phyloP scores from a whole-genome alignment of 2,329 filamentous ascomycete genomes.

The Calonectria multiphialidica region DNA sequence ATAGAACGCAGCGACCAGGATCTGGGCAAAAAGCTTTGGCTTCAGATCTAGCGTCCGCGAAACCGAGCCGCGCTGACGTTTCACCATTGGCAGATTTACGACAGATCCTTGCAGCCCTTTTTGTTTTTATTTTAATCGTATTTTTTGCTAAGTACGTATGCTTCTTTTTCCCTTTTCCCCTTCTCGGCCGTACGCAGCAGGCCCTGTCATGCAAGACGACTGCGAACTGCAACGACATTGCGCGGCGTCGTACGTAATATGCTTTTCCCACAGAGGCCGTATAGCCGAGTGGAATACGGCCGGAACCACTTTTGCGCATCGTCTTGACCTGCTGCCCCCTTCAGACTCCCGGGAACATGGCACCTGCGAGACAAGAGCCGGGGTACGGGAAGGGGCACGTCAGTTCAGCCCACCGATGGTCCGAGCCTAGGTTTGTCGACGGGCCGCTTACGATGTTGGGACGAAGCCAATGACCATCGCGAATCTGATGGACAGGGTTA shows the following conservation, averaged over 20 bases:
- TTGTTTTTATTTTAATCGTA: background rate
- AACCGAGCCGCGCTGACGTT: no score
- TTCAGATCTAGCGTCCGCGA: background rate
- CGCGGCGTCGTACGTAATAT: conserved; percentile 4
- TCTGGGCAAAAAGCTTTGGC: background rate
- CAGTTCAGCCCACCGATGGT: background rate
- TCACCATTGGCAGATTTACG: background rate
- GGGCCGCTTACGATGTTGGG: no score
- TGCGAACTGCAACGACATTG: background rate
- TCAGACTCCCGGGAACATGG: background rate
- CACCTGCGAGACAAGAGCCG: background rate
- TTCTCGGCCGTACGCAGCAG: background rate
- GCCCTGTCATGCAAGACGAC: background rate
- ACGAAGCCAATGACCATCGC: background rate
- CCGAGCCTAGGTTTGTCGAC: background rate
- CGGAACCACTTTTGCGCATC: background rate
- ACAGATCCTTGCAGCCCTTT: background rate
- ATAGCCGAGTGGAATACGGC: background rate
- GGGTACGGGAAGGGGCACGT: background rate
- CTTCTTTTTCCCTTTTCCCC: background rate
- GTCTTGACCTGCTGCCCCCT: background rate
- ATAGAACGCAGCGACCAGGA: background rate
- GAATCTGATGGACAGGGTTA: background rate
- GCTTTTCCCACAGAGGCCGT: background rate
- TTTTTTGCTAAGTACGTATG: background rate